phyloP scores from a whole-genome alignment of 139 green algal genomes.

The Auxenochlorella protothecoides region DNA sequence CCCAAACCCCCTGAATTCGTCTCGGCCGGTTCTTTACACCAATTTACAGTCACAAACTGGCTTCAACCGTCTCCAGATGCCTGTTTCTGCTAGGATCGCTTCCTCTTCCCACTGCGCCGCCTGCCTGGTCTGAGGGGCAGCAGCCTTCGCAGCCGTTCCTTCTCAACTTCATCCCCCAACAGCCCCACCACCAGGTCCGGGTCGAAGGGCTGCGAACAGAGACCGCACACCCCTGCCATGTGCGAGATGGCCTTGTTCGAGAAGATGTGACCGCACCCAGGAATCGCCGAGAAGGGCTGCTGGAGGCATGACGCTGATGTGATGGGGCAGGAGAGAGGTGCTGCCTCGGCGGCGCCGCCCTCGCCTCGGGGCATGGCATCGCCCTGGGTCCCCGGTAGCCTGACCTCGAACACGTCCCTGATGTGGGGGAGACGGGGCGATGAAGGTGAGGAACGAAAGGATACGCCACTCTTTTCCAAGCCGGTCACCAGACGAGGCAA shows the following conservation, averaged over 20 bases:
- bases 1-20: no score
- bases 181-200: background rate
- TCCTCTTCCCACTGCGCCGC: background rate
- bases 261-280: no score
- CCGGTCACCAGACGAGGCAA: no score
- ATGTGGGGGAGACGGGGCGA: background rate
- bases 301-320: background rate
- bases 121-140: background rate
- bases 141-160: conserved; percentile 5
- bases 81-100: background rate
- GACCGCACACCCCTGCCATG: no score
- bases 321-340: conserved; percentile 19
- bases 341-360: background rate
- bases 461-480: background rate
- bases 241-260: no score
- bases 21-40: no score
- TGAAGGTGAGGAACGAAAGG: no score
- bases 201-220: no score
- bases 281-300: background rate
- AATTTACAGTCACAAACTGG: no score
- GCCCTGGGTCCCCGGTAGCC: background rate
- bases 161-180: background rate
- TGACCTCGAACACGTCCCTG: conserved; percentile 36
- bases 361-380: background rate
- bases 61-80: background rate